phyloP scores from a whole-genome alignment of 495 filamentous ascomycete genomes.

The Cercophora samala region DNA sequence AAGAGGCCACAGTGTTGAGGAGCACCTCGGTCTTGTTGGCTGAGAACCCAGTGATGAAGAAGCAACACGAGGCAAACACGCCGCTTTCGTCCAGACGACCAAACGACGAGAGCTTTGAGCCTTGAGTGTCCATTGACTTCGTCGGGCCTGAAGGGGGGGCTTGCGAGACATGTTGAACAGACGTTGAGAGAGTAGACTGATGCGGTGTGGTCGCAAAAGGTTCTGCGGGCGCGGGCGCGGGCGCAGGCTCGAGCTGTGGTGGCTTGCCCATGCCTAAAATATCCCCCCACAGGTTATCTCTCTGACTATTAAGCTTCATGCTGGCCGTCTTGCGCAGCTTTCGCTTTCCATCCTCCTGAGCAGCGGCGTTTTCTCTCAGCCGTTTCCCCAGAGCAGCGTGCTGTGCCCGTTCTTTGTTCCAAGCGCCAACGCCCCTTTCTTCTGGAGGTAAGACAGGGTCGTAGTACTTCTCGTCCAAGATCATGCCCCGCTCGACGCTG shows the following conservation, averaged over 20 bases:
- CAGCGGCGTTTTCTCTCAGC: constrained; percentile 29
- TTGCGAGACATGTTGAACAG: background rate
- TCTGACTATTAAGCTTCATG: constrained; percentile 72
- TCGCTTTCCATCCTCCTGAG: constrained; percentile 48
- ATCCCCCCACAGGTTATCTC: constrained; percentile 80
- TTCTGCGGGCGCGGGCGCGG: too few relatives aligned
- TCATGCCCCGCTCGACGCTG: constrained; percentile 88
- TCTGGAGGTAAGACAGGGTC: constrained; percentile 65
- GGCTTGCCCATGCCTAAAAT: constrained; percentile 56
- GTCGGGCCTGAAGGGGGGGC: constrained; percentile 4
- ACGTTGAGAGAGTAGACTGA: constrained; percentile 1
- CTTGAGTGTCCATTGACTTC: constrained; percentile 27
- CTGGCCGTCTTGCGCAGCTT: constrained; percentile 81
- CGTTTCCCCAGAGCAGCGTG: constrained; percentile 40
- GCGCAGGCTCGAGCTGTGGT: constrained; percentile 14
- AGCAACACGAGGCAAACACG: constrained; percentile 54
- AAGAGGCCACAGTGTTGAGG: constrained; percentile 40
- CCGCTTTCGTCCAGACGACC: constrained; percentile 25
- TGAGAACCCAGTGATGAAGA: constrained; percentile 65
- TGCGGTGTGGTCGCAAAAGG: constrained; percentile 10
- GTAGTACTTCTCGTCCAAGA: constrained; percentile 78
- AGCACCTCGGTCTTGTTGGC: constrained; percentile 43
- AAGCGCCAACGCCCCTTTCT: constrained; percentile 74
- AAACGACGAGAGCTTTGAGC: constrained; percentile 31
- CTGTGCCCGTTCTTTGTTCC: constrained; percentile 55